phyloP scores from a whole-genome alignment of 2,329 filamentous ascomycete genomes.

The Epichloe bromicola region DNA sequence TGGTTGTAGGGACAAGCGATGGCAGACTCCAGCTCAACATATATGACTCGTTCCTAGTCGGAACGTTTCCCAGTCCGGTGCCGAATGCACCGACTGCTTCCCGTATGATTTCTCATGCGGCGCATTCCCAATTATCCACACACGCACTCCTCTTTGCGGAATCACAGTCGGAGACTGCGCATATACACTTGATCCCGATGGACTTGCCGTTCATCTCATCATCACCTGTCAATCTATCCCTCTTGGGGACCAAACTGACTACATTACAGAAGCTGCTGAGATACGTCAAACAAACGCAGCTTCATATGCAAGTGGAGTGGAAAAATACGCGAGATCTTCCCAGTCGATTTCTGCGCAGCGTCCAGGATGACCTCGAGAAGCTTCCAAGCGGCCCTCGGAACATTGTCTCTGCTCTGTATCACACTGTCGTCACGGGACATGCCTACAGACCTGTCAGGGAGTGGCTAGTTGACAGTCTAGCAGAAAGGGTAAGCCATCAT shows the following conservation, averaged over 20 bases:
- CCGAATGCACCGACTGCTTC: slow-evolving; percentile 14
- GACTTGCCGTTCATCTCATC: slow-evolving; percentile 74
- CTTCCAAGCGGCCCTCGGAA: slow-evolving; percentile 39
- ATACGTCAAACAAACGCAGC: slow-evolving; percentile 70
- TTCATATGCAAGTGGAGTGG: slow-evolving; percentile 72
- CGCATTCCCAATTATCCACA: slow-evolving; percentile 61
- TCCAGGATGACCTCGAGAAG: slow-evolving; percentile 61
- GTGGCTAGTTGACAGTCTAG: slow-evolving; percentile 76
- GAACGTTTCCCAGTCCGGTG: slow-evolving; percentile 42
- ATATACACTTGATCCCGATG: slow-evolving; percentile 53
- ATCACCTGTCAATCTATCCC: slow-evolving; percentile 66
- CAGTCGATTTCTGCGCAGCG: slow-evolving; percentile 59
- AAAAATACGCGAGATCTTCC: slow-evolving; percentile 71
- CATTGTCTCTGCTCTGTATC: slow-evolving; percentile 67
- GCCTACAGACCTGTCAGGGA: slow-evolving; percentile 64
- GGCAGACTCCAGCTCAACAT: slow-evolving; percentile 66
- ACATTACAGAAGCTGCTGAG: slow-evolving; percentile 75
- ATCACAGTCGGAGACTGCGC: slow-evolving; percentile 18
- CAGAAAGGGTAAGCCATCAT: slow-evolving; percentile 51
- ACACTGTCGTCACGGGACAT: slow-evolving; percentile 73
- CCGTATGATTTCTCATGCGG: slow-evolving; percentile 47
- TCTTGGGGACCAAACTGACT: slow-evolving; percentile 77
- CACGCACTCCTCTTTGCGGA: slow-evolving; percentile 54
- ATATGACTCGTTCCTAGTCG: slow-evolving; percentile 74
- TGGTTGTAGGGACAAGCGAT: slow-evolving; percentile 60